Evolutionary conservation across 2,329 filamentous ascomycete species (phyloP).

Genomic region (Neofusicoccum kwambonambiense): DNA sequence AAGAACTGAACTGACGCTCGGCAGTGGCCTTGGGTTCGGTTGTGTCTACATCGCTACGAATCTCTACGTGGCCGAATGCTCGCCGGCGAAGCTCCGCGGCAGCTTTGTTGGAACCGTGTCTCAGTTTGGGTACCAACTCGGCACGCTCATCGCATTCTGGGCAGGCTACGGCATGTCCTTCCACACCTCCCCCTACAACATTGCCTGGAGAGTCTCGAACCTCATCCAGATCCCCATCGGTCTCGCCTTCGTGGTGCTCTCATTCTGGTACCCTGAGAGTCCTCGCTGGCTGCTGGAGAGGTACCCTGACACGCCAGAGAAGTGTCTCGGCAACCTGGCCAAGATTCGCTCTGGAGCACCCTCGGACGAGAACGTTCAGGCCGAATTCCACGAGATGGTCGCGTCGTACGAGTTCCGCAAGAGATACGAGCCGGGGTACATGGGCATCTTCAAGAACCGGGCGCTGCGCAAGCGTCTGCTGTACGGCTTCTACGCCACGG

Average conservation of each 20-base stretch:
- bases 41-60: slow-evolving; percentile 45
- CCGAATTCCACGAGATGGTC: slow-evolving; percentile 41
- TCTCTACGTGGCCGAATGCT: slow-evolving; percentile 45
- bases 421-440: slow-evolving; percentile 33
- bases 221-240: slow-evolving; percentile 45
- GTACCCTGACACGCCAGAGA: slow-evolving; percentile 34
- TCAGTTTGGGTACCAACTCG: slow-evolving; percentile 46
- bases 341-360: slow-evolving; percentile 33
- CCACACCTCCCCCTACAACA: slow-evolving; percentile 42
- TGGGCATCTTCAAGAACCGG: slow-evolving; percentile 32
- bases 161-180: slow-evolving; percentile 46
- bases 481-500: slow-evolving; percentile 35
- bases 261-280: slow-evolving; percentile 41
- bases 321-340: slow-evolving; percentile 30
- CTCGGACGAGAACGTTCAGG: slow-evolving; percentile 31
- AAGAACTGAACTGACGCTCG: not conserved
- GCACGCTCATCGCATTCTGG: slow-evolving; percentile 47
- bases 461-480: slow-evolving; percentile 38
- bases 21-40: slow-evolving; percentile 42
- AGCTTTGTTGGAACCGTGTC: slow-evolving; percentile 42
- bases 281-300: slow-evolving; percentile 39
- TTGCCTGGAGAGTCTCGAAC: slow-evolving; percentile 45
- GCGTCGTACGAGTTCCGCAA: slow-evolving; percentile 36
- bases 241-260: slow-evolving; percentile 35
- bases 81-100: slow-evolving; percentile 40